Evolutionary conservation across 768 basidiomycete species (phyloP), one percentile per base, ranked within the genome.

Genomic region (Amanita exitialis): DNA sequence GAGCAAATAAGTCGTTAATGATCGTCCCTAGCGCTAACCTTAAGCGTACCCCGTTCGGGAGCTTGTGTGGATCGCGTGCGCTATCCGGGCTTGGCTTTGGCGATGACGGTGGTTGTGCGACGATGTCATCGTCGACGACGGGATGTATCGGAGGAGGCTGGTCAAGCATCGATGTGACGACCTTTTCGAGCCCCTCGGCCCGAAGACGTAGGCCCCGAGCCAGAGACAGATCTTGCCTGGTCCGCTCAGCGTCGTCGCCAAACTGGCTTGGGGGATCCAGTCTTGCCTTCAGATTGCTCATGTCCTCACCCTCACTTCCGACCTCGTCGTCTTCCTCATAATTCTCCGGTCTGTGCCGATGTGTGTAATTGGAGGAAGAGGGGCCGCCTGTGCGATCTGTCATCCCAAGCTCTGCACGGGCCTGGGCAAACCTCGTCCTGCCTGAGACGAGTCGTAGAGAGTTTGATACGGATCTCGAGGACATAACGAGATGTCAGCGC

Each of bases 391-490:
- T 82, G 52, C 79, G 82, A 64, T 88, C 86, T 6, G 83, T 82
- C 87, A 90, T 90, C 32, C 85, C 86, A 9, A 92, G 76, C 64
- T 90, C 89, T 48, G 87, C 86, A 27, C 88, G 78, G 3, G 85
- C 88, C 64, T 92, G 90, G 6, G 83, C 81, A 56, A 89, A 87
- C 52, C 90, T 77, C 12, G 88, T 88, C 55, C 83, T 73, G 9
- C 76, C 81, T 75, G 10, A 13, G 13, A 20, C 2, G 25, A 13
- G 21, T 20, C 3, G 16, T 35, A 21, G 15, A 34, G 35, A 3
- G 20, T 16, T 8, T 32, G 35, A 13, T 10, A 7, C 1, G n/a
- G 9, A 45, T 25, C 12, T 13, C 0, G 42, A 20, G 3, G 44
- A 44, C 15, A 34, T 16, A 5, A 20, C 35, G 32, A 32, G 13